Conservation (phyloP, 768 basidiomycete genomes). For the Tephrocybe rancida region DNA sequence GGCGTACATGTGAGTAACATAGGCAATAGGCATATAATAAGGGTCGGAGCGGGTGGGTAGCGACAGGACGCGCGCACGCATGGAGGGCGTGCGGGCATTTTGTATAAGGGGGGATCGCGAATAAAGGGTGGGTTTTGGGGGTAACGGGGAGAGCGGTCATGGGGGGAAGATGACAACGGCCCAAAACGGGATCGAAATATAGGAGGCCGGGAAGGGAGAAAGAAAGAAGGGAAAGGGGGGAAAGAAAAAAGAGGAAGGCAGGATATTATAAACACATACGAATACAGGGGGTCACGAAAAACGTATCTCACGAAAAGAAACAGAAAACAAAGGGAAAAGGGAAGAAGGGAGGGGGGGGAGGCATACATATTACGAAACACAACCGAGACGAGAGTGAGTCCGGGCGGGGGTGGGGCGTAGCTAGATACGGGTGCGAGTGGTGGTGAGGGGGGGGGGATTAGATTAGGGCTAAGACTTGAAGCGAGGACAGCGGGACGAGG, state of each 20-base stretch:
- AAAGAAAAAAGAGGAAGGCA: not conserved
- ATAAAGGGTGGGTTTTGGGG: too few species aligned
- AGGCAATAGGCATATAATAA: too few species aligned
- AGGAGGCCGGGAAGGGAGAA: not conserved
- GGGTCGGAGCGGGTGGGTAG: too few species aligned
- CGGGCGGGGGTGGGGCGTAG: not conserved
- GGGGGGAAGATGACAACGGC: too few species aligned
- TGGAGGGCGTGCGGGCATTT: too few species aligned
- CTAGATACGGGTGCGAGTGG: not conserved
- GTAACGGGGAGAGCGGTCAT: too few species aligned
- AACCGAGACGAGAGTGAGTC: not conserved
- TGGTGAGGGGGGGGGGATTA: not conserved
- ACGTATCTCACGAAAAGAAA: not conserved
- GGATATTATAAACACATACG: not conserved
- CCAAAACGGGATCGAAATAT: not conserved
- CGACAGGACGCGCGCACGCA: too few species aligned
- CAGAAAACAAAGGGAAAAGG: not conserved
- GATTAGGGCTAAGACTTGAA: constrained; percentile 10
- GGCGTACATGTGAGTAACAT: too few species aligned
- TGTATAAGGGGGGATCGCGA: too few species aligned
- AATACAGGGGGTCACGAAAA: not conserved
- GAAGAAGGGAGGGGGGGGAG: not conserved
- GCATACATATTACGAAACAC: constrained; percentile 1
- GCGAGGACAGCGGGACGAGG: not conserved
- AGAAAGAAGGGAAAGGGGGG: not conserved